These are phyloP conservation scores for Nasturtium officinale DNA, from an alignment of 345 rosid genomes.

Conservation along the genomic window DNA sequence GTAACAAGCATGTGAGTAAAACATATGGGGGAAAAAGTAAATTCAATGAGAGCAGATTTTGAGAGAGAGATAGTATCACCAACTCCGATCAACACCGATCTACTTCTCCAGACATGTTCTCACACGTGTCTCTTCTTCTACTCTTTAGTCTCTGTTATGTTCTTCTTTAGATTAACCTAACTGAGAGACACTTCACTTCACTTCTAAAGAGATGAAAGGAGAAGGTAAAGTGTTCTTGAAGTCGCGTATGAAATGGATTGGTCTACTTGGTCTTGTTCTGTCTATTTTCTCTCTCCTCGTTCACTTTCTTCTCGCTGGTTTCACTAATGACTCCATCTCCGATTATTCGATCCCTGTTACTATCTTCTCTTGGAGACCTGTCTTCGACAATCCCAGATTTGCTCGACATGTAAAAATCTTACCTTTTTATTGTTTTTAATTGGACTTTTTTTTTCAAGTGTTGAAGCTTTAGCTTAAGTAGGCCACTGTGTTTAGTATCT, in stretches of 20 bases:
- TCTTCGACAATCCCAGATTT: slow-evolving; percentile 65
- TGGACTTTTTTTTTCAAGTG: slow-evolving; percentile 26
- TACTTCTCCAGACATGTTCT: slow-evolving; percentile 42
- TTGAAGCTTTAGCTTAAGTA: background rate
- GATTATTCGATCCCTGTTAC: slow-evolving; percentile 88
- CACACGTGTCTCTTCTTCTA: slow-evolving; percentile 40
- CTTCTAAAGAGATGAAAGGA: slow-evolving; percentile 57
- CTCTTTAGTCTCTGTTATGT: slow-evolving; percentile 30
- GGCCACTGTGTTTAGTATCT: slow-evolving; percentile 42
- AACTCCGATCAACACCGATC: slow-evolving; percentile 47
- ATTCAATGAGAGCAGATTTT: slow-evolving; percentile 17
- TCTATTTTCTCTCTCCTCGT: slow-evolving; percentile 74
- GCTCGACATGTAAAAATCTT: slow-evolving; percentile 52
- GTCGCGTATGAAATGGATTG: slow-evolving; percentile 93
- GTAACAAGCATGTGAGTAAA: background rate
- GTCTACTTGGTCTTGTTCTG: slow-evolving; percentile 69
- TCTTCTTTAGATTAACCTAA: slow-evolving; percentile 12
- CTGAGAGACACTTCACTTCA: slow-evolving; percentile 2
- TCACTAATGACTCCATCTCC: slow-evolving; percentile 65
- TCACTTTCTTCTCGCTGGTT: slow-evolving; percentile 86
- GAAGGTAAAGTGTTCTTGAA: slow-evolving; percentile 72
- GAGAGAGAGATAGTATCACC: slow-evolving; percentile 17
- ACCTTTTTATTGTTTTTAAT: background rate
- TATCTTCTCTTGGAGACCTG: slow-evolving; percentile 95
- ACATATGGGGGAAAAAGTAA: background rate